phyloP scores from a whole-genome alignment of 768 basidiomycete genomes.

The Lenzites betulinus region DNA sequence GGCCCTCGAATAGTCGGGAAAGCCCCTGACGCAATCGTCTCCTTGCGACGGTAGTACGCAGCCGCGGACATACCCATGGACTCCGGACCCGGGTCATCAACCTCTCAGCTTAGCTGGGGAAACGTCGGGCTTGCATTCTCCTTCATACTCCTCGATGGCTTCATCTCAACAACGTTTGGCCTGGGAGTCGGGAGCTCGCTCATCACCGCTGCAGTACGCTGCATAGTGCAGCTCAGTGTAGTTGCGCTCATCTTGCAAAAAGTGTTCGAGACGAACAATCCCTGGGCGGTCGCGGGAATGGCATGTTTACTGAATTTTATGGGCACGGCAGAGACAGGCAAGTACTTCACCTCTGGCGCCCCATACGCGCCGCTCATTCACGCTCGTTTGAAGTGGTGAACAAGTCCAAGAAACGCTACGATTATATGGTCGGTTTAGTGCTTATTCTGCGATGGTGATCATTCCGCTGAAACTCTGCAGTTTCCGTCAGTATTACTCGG shows the following conservation, averaged over 20 bases:
- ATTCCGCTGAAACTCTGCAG: constrained; percentile 36
- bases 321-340: constrained; percentile 78
- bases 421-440: constrained; percentile 60
- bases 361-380: background rate
- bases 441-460: background rate
- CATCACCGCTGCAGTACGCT: constrained; percentile 69
- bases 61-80: constrained; percentile 21
- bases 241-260: constrained; percentile 70
- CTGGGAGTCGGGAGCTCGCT: constrained; percentile 73
- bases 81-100: constrained; percentile 11
- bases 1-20: too few relatives aligned
- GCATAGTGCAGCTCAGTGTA: constrained; percentile 74
- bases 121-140: constrained; percentile 76
- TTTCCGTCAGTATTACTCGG: constrained; percentile 66
- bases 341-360: constrained; percentile 29
- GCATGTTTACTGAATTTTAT: constrained; percentile 75
- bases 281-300: constrained; percentile 75
- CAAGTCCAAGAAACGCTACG: constrained; percentile 72
- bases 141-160: constrained; percentile 74
- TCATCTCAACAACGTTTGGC: constrained; percentile 61
- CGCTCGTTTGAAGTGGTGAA: constrained; percentile 56
- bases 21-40: too few relatives aligned
- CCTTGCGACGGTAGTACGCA: too few relatives aligned
- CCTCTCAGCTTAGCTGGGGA: constrained; percentile 55
- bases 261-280: constrained; percentile 75